Evolutionary conservation across 2,329 filamentous ascomycete genomes (phyloP).

Genomic region (Fusarium coffeatum): DNA sequence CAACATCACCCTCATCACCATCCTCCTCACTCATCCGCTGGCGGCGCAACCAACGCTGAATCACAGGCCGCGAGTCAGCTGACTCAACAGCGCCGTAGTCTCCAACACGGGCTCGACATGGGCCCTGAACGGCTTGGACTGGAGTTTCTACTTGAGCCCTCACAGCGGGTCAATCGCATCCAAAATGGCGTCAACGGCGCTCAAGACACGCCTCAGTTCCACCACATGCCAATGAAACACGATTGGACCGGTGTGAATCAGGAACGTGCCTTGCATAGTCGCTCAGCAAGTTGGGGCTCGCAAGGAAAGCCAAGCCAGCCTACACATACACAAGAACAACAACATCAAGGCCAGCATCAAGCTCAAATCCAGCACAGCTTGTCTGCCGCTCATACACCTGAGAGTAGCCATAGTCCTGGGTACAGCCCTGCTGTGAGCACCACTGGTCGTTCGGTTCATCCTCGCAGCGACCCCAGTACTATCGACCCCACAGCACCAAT

Average conservation of each 20-base stretch:
- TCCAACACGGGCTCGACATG: conserved; percentile 68
- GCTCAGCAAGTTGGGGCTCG: conserved; percentile 42
- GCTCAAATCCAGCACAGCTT: conserved; percentile 24
- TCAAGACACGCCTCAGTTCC: conserved; percentile 59
- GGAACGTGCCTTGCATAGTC: conserved; percentile 42
- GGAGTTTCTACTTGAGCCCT: conserved; percentile 75
- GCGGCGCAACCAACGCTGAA: conserved; percentile 21
- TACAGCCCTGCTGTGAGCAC: conserved; percentile 39
- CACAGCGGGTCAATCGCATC: conserved; percentile 65
- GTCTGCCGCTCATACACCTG: conserved; percentile 36
- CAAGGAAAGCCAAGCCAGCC: conserved; percentile 34
- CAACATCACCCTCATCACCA: conserved; percentile 29
- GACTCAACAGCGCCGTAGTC: conserved; percentile 62
- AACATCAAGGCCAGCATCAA: conserved; percentile 30
- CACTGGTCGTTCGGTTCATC: conserved; percentile 19
- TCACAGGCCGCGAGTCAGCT: conserved; percentile 44
- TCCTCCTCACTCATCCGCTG: conserved; percentile 8
- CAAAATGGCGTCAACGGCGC: conserved; percentile 62
- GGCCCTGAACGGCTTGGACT: conserved; percentile 76
- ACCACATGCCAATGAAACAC: conserved; percentile 63
- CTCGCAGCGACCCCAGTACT: conserved; percentile 34
- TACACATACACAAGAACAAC: conserved; percentile 33
- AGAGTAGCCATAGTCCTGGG: conserved; percentile 39
- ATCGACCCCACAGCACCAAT: conserved; percentile 54
- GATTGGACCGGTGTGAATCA: conserved; percentile 56